phyloP scores from a whole-genome alignment of 371 early-diverging fungal species.

The Scutellospora calospora region DNA sequence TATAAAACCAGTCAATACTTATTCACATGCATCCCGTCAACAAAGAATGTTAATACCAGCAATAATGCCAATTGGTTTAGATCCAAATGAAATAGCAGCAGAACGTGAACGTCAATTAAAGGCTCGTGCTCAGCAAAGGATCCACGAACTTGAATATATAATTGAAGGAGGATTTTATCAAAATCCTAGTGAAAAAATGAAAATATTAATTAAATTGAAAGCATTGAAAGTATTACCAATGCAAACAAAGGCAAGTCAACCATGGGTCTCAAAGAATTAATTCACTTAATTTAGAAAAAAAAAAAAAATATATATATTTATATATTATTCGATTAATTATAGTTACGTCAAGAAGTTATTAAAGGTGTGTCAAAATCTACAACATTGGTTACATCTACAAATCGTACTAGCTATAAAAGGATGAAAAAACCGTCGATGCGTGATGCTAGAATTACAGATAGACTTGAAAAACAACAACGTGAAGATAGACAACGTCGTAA shows the following conservation, averaged over 20 bases:
- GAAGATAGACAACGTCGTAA: constrained; percentile 88
- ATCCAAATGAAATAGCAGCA: constrained; percentile 71
- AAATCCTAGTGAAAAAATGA: constrained; percentile 58
- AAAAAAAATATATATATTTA: not conserved
- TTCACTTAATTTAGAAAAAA: not conserved
- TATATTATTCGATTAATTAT: constrained; percentile 25
- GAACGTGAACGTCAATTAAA: constrained; percentile 80
- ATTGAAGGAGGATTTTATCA: constrained; percentile 44
- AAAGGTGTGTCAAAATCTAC: constrained; percentile 72
- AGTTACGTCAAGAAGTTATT: constrained; percentile 84
- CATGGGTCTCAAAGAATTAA: not conserved
- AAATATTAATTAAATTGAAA: constrained; percentile 84
- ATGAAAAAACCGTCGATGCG: constrained; percentile 91
- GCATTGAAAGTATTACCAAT: constrained; percentile 58
- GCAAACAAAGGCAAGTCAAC: constrained; percentile 65
- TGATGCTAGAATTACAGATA: constrained; percentile 92
- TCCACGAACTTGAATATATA: constrained; percentile 75
- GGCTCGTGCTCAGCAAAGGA: constrained; percentile 75
- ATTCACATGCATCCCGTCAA: constrained; percentile 68
- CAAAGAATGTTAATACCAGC: constrained; percentile 79
- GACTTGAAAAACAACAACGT: constrained; percentile 88
- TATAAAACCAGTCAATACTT: constrained; percentile 58
- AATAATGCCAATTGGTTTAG: constrained; percentile 80
- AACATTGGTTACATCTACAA: constrained; percentile 80
- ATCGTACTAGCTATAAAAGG: constrained; percentile 81